A percentile compares a stretch with the other conserved stretches of the same genome.
These are phyloP conservation scores for Trichomonascus vanleenenianus DNA, from an alignment of 805 yeast genomes.

Conservation along the genomic window DNA sequence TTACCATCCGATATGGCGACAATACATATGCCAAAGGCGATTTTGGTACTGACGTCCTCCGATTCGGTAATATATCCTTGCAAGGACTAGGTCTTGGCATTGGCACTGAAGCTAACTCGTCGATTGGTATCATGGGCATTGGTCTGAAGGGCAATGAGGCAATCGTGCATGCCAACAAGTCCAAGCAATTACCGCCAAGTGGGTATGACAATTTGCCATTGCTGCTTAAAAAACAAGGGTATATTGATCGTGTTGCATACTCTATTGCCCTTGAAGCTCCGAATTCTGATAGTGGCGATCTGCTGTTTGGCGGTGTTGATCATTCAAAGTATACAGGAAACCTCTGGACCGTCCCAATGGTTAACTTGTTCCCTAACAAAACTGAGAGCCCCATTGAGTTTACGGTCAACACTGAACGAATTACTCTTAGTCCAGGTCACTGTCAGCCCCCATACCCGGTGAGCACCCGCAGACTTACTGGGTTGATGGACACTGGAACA, in stretches of 20 bases:
- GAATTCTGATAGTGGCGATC: constrained; percentile 34
- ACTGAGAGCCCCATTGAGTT: constrained; percentile 5
- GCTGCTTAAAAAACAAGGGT: constrained; percentile 33
- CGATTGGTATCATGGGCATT: constrained; percentile 43
- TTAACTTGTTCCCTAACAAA: not conserved
- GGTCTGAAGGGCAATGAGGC: constrained; percentile 30
- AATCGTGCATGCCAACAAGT: constrained; percentile 19
- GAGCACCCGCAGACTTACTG: constrained; percentile 1
- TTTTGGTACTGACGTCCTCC: constrained; percentile 56
- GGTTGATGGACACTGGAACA: constrained; percentile 16
- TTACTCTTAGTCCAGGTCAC: not conserved
- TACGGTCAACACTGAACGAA: constrained; percentile 15
- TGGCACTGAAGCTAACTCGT: constrained; percentile 57
- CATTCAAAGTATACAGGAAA: constrained; percentile 49
- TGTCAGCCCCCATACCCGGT: not conserved
- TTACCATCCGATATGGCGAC: constrained; percentile 34
- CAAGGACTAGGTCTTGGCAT: constrained; percentile 61
- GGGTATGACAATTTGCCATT: constrained; percentile 26
- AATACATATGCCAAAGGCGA: constrained; percentile 43
- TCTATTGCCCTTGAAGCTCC: constrained; percentile 42
- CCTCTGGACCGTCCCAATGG: constrained; percentile 17
- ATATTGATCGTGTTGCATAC: constrained; percentile 35
- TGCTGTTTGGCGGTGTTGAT: constrained; percentile 68
- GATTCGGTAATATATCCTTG: constrained; percentile 43
- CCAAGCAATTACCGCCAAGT: not conserved